Evolutionary conservation across 495 filamentous ascomycete genomes (phyloP).

Genomic region (Xylaria nigripes): DNA sequence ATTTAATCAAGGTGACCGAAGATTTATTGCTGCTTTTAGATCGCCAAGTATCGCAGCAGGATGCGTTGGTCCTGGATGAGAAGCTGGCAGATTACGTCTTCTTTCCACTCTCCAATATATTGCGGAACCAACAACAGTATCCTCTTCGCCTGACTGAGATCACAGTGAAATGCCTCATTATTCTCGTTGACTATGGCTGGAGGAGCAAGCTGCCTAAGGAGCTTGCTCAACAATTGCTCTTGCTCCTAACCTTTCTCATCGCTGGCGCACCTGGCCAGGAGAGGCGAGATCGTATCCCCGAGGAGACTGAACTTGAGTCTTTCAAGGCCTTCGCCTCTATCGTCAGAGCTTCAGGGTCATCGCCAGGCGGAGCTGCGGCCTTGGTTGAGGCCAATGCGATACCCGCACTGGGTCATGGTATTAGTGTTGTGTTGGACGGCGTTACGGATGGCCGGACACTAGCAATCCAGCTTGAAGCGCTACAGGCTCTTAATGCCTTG

Average conservation of each 20-base stretch:
- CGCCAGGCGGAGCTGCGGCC: conserved; percentile 27
- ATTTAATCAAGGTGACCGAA: conserved; percentile 47
- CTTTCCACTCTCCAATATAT: conserved; percentile 82
- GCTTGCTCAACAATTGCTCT: conserved; percentile 74
- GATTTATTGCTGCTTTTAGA: conserved; percentile 46
- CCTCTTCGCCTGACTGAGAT: conserved; percentile 67
- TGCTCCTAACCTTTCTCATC: conserved; percentile 72
- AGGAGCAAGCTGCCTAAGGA: conserved; percentile 53
- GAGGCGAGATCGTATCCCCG: conserved; percentile 43
- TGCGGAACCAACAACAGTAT: conserved; percentile 63
- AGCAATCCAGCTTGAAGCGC: conserved; percentile 58
- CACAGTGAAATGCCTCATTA: conserved; percentile 60
- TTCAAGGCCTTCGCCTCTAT: conserved; percentile 37
- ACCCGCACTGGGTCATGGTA: conserved; percentile 74
- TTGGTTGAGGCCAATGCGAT: conserved; percentile 52
- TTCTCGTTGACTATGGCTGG: conserved; percentile 75
- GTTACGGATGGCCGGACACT: conserved; percentile 51
- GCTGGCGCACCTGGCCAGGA: conserved; percentile 56
- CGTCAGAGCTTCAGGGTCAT: conserved; percentile 27
- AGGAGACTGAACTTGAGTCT: conserved; percentile 57
- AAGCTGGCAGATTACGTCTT: conserved; percentile 91
- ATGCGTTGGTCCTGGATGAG: conserved; percentile 55
- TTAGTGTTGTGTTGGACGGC: conserved; percentile 73
- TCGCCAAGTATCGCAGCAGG: conserved; percentile 39
- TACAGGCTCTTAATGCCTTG: conserved; percentile 55